These are phyloP conservation scores for Dactylellina parvicollis DNA, from an alignment of 2,329 filamentous ascomycete species.

Conservation along the genomic window DNA sequence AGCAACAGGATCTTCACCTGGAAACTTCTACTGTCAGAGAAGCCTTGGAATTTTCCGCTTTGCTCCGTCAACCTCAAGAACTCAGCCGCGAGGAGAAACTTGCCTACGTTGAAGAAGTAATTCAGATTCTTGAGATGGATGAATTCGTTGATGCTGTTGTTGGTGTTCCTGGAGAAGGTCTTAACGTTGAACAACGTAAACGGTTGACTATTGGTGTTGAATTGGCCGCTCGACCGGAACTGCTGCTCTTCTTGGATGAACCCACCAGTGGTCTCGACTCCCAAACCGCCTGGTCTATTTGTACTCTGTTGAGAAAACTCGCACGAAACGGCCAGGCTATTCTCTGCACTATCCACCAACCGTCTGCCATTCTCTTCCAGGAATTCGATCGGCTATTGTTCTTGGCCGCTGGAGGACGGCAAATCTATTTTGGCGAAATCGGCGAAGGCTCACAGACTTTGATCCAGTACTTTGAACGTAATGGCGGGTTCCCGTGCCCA, in stretches of 20 bases:
- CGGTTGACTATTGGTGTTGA: constrained; percentile 72
- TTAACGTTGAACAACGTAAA: constrained; percentile 75
- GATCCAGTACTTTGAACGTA: constrained; percentile 70
- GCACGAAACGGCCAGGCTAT: constrained; percentile 85
- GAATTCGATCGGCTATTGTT: constrained; percentile 86
- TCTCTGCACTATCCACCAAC: constrained; percentile 90
- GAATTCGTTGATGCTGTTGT: constrained; percentile 74
- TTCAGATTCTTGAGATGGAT: constrained; percentile 73
- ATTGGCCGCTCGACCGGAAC: constrained; percentile 71
- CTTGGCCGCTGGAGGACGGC: constrained; percentile 78
- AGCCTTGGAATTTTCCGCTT: constrained; percentile 73
- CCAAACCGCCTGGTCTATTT: constrained; percentile 79
- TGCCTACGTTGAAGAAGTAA: constrained; percentile 73
- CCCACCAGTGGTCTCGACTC: constrained; percentile 79
- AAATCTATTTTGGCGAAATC: constrained; percentile 87
- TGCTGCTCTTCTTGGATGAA: constrained; percentile 81
- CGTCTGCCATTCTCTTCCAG: constrained; percentile 84
- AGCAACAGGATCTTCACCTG: constrained; percentile 74
- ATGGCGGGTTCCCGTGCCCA: constrained; percentile 70
- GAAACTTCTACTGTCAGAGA: constrained; percentile 72
- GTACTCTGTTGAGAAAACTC: constrained; percentile 79
- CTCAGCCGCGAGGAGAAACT: constrained; percentile 71
- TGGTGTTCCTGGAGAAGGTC: constrained; percentile 65
- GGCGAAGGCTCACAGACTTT: constrained; percentile 77
- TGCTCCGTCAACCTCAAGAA: constrained; percentile 71